phyloP scores from a whole-genome alignment of 306 rosid species.

The Prunus mume region DNA sequence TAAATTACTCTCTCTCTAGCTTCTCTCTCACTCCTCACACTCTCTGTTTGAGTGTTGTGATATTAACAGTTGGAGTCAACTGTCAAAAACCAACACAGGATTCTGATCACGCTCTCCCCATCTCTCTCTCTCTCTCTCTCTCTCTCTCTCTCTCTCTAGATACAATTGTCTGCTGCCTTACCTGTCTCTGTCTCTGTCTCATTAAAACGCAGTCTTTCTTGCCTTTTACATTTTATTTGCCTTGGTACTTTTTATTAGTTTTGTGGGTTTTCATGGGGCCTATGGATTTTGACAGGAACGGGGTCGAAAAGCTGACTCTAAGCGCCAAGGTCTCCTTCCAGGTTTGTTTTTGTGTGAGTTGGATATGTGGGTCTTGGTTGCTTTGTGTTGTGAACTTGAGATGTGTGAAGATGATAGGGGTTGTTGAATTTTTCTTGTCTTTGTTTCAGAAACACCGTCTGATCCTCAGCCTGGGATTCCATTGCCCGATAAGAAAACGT shows the following conservation, averaged over 20 bases:
- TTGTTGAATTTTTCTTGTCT: slow-evolving; percentile 19
- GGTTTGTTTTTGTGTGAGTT: slow-evolving; percentile 44
- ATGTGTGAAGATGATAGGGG: slow-evolving; percentile 2
- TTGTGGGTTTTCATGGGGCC: slow-evolving; percentile 36
- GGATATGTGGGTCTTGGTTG: slow-evolving; percentile 7
- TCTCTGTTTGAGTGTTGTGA: slow-evolving; percentile 34
- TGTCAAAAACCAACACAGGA: slow-evolving; percentile 62
- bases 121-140: slow-evolving; percentile 41
- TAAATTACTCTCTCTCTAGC: slow-evolving; percentile 38
- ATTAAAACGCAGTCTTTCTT: slow-evolving; percentile 43
- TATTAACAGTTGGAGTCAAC: slow-evolving; percentile 68
- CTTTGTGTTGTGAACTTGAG: slow-evolving; percentile 3
- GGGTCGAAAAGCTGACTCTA: slow-evolving; percentile 67
- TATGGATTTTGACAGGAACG: slow-evolving; percentile 72
- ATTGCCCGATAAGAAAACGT: slow-evolving; percentile 77
- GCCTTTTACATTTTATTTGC: slow-evolving; percentile 22
- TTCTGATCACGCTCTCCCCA: slow-evolving; percentile 65
- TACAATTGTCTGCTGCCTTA: slow-evolving; percentile 47
- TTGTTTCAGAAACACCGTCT: slow-evolving; percentile 64
- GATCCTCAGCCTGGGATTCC: slow-evolving; percentile 51
- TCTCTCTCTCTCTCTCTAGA: slow-evolving; percentile 31
- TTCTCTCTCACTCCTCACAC: slow-evolving; percentile 17
- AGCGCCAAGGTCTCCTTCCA: slow-evolving; percentile 70
- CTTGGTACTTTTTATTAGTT: slow-evolving; percentile 29
- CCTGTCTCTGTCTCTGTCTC: slow-evolving; percentile 57